Conservation (phyloP, 108 stramenopile genomes). For the Cylindrotheca closterium region DNA sequence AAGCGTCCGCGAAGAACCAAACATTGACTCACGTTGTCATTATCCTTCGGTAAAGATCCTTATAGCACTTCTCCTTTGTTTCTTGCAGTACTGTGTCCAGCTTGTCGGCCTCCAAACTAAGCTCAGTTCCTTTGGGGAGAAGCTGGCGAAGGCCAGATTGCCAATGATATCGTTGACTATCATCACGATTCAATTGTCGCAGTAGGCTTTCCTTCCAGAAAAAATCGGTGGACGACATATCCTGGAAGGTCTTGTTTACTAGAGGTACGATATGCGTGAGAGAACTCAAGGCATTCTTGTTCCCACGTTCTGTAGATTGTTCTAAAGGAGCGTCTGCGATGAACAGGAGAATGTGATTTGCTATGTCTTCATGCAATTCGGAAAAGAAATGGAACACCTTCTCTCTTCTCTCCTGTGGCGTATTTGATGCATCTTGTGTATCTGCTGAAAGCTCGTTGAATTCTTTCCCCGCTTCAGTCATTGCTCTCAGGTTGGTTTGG, state of each 20-base stretch:
- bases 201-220: conserved; percentile 48
- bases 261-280: conserved; percentile 55
- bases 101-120: conserved; percentile 11
- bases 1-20: too few species aligned
- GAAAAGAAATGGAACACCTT: conserved; percentile 25
- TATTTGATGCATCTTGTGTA: too few species aligned
- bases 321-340: conserved; percentile 66
- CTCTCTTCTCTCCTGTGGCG: background rate
- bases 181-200: conserved; percentile 31
- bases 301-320: background rate
- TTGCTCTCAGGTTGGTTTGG: too few species aligned
- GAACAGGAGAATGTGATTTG: conserved; percentile 46
- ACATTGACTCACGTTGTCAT: too few species aligned
- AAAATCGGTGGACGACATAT: conserved; percentile 34
- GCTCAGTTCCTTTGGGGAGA: conserved; percentile 29
- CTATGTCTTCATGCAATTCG: conserved; percentile 51
- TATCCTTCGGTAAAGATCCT: conserved; percentile 52
- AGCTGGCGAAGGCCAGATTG: conserved; percentile 40
- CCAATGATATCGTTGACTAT: conserved; percentile 37
- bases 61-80: conserved; percentile 21
- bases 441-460: too few species aligned
- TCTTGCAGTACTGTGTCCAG: background rate
- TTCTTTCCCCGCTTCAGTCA: too few species aligned
- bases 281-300: conserved; percentile 20
- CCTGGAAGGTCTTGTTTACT: conserved; percentile 60